Conservation (phyloP, 208 protist species). For the Leishmania tarentolae region DNA sequence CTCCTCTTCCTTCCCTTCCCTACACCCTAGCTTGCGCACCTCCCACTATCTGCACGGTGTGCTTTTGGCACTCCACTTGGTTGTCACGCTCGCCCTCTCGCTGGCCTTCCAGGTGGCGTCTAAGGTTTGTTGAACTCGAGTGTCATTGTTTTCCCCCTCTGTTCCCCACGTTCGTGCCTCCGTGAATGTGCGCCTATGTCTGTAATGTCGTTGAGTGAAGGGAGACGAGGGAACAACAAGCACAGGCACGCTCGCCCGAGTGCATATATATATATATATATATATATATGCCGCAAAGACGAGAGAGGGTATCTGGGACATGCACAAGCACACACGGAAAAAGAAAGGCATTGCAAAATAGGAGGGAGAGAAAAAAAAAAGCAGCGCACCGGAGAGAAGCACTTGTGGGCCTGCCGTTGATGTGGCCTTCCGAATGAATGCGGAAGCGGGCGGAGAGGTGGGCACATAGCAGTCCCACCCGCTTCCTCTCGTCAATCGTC, state of each 20-base stretch:
- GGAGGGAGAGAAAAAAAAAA: neutral
- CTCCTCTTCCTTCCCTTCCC: neutral
- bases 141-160: neutral
- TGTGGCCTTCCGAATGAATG: neutral
- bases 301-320: neutral
- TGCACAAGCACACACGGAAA: neutral
- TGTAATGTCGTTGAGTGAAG: neutral
- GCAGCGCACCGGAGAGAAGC: neutral
- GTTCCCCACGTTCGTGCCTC: neutral
- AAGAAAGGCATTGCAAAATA: neutral
- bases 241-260: neutral
- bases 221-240: neutral
- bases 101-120: neutral
- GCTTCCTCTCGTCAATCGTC: neutral
- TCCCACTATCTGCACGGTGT: neutral
- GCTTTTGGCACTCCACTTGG: neutral
- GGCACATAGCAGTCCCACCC: neutral
- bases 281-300: neutral
- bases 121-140: neutral
- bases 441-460: neutral
- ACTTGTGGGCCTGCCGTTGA: neutral
- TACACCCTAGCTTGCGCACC: neutral
- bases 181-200: neutral
- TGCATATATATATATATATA: neutral
- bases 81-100: neutral